phyloP scores from a whole-genome alignment of 176 grass and related monocot genomes.

The Tuctoria greenei region DNA sequence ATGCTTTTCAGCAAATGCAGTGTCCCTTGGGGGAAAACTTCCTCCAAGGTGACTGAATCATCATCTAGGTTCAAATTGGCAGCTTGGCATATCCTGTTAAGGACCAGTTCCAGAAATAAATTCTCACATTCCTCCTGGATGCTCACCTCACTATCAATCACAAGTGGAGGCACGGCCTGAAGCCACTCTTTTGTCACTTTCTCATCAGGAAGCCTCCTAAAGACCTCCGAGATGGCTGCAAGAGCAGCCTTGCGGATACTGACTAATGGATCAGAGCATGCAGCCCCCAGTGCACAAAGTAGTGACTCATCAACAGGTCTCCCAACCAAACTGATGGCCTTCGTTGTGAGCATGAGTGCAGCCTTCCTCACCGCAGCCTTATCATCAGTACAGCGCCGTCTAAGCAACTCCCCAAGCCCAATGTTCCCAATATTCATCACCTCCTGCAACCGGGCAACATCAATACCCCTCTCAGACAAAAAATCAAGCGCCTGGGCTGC shows the following conservation, averaged over 20 bases:
- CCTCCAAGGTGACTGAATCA: slow-evolving; percentile 41
- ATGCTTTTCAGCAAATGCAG: slow-evolving; percentile 74
- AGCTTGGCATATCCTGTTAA: slow-evolving; percentile 76
- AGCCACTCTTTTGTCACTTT: slow-evolving; percentile 84
- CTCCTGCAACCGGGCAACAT: slow-evolving; percentile 39
- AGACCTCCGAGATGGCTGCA: slow-evolving; percentile 86
- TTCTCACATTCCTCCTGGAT: slow-evolving; percentile 97
- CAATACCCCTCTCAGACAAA: slow-evolving; percentile 52
- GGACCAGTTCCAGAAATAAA: slow-evolving; percentile 83
- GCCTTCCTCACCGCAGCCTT: slow-evolving; percentile 95
- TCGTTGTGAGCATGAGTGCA: slow-evolving; percentile 69
- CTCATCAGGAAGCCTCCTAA: slow-evolving; percentile 69
- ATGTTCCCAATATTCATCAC: slow-evolving; percentile 47
- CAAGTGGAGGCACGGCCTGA: slow-evolving; percentile 70
- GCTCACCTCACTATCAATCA: slow-evolving; percentile 83
- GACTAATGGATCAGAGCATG: slow-evolving; percentile 88
- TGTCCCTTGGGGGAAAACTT: slow-evolving; percentile 61
- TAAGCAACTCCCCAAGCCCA: slow-evolving; percentile 63
- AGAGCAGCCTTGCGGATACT: slow-evolving; percentile 92
- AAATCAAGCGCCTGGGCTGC: slow-evolving; percentile 60
- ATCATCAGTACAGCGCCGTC: slow-evolving; percentile 68
- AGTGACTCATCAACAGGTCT: slow-evolving; percentile 62
- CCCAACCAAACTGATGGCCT: slow-evolving; percentile 64
- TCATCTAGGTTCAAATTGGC: slow-evolving; percentile 43
- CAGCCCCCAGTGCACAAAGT: slow-evolving; percentile 59